These are phyloP conservation scores for Cytospora piceae DNA, from an alignment of 2,329 filamentous ascomycete species.

Conservation along the genomic window DNA sequence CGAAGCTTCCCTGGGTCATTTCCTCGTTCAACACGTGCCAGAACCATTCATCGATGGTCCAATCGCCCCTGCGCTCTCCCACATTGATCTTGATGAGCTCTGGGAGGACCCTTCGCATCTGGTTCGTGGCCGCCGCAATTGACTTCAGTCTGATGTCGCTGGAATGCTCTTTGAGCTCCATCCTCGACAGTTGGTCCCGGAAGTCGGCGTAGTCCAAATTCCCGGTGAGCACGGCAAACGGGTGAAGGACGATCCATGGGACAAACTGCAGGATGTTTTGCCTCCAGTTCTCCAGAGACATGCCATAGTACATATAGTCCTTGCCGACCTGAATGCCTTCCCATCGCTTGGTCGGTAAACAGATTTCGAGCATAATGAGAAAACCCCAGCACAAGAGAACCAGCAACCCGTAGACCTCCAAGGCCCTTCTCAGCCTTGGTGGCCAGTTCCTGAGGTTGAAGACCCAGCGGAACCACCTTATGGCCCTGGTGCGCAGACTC, in stretches of 20 bases:
- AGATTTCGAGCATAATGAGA: conserved; percentile 22
- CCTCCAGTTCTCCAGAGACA: conserved; percentile 21
- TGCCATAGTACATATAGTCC: conserved; percentile 1
- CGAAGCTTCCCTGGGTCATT: conserved; percentile 52
- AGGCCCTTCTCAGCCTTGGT: neutral
- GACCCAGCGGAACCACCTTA: neutral
- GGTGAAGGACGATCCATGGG: conserved; percentile 27
- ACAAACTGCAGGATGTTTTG: conserved; percentile 26
- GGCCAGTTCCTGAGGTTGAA: conserved; percentile 11
- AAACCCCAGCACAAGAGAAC: conserved; percentile 4
- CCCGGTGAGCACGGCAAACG: conserved; percentile 26
- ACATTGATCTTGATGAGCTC: conserved; percentile 59
- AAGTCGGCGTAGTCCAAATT: conserved; percentile 27
- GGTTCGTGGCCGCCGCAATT: conserved; percentile 8
- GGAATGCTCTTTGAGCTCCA: conserved; percentile 35
- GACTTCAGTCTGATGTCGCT: conserved; percentile 31
- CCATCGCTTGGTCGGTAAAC: conserved; percentile 15
- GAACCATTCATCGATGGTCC: conserved; percentile 60
- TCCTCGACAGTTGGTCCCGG: conserved; percentile 18
- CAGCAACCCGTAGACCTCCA: conserved; percentile 21
- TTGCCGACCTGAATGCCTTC: conserved; percentile 25
- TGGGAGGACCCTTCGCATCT: conserved; percentile 50
- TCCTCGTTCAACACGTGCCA: conserved; percentile 65
- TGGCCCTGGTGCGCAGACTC: neutral
- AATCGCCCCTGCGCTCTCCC: conserved; percentile 38